Conservation (phyloP, 2,329 filamentous ascomycete genomes). For the Onygenales sp. region DNA sequence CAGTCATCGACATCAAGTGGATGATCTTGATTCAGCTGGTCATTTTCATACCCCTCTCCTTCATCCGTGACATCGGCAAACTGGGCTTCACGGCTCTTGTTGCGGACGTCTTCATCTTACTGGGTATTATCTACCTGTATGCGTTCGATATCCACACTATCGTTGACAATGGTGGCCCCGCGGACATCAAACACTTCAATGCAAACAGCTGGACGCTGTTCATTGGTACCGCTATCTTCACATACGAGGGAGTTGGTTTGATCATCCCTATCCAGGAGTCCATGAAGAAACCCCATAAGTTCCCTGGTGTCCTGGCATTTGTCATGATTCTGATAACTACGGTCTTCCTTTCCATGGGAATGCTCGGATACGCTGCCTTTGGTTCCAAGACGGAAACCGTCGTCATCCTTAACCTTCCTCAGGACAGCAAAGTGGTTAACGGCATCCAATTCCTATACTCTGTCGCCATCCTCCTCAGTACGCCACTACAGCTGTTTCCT, state of each 20-base stretch:
- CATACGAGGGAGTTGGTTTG: slow-evolving; percentile 92
- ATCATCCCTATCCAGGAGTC: slow-evolving; percentile 98
- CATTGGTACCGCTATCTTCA: slow-evolving; percentile 98
- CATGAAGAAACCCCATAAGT: slow-evolving; percentile 85
- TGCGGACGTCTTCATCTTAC: slow-evolving; percentile 86
- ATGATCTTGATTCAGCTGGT: slow-evolving; percentile 92
- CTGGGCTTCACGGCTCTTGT: slow-evolving; percentile 89
- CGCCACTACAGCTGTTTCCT: slow-evolving; percentile 92
- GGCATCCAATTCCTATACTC: slow-evolving; percentile 94
- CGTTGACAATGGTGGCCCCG: slow-evolving; percentile 58
- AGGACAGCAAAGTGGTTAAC: slow-evolving; percentile 92
- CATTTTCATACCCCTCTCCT: slow-evolving; percentile 86
- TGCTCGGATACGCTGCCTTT: slow-evolving; percentile 90
- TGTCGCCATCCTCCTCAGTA: slow-evolving; percentile 91
- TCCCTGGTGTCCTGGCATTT: slow-evolving; percentile 73
- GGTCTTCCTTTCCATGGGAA: slow-evolving; percentile 83
- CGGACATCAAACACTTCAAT: slow-evolving; percentile 89
- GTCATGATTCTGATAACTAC: slow-evolving; percentile 95
- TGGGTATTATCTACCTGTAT: slow-evolving; percentile 87
- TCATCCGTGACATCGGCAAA: slow-evolving; percentile 94
- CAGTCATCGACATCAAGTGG: slow-evolving; percentile 74
- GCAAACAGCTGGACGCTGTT: slow-evolving; percentile 88
- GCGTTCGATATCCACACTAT: slow-evolving; percentile 91
- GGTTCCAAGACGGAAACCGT: slow-evolving; percentile 94
- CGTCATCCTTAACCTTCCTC: slow-evolving; percentile 88